A percentile compares a stretch with the other conserved stretches of the same genome.
Conservation (phyloP, 768 basidiomycete species). For the Jaapia argillacea region DNA sequence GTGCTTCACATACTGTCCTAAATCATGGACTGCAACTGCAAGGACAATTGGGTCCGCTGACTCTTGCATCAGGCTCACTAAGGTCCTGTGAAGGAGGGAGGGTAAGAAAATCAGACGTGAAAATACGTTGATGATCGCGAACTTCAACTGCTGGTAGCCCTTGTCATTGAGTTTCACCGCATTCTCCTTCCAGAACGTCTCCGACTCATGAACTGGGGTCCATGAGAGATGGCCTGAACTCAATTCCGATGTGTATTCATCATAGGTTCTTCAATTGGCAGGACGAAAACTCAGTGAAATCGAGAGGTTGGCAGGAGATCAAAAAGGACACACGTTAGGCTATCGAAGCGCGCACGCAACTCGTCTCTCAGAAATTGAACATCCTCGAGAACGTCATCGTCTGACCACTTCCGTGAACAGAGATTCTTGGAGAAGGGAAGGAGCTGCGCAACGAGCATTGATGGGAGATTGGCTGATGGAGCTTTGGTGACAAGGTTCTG, state of each 20-base stretch:
- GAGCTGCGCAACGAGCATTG: constrained; percentile 84
- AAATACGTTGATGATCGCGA: constrained; percentile 2
- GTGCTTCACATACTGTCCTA: constrained; percentile 91
- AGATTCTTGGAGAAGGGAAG: constrained; percentile 84
- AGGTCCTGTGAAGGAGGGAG: constrained; percentile 34
- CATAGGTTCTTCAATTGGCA: constrained; percentile 62
- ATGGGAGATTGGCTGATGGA: constrained; percentile 78
- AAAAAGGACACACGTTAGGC: constrained; percentile 63
- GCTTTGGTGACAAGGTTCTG: constrained; percentile 90
- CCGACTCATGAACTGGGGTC: constrained; percentile 94
- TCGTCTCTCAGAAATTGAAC: constrained; percentile 82
- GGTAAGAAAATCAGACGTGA: background rate
- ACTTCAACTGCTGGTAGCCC: constrained; percentile 82
- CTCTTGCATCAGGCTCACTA: constrained; percentile 62
- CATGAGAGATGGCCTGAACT: constrained; percentile 86
- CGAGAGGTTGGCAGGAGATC: background rate
- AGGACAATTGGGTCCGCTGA: constrained; percentile 71
- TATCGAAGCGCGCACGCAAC: constrained; percentile 76
- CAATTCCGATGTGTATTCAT: constrained; percentile 90
- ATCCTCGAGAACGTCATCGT: constrained; percentile 93
- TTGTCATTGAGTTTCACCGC: constrained; percentile 78
- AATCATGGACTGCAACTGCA: constrained; percentile 87
- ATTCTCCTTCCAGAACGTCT: constrained; percentile 98
- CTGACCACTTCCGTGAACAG: constrained; percentile 78
- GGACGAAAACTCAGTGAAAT: background rate